Conservation (phyloP, 352 stramenopile genomes). For the Phytophthora citricola region DNA sequence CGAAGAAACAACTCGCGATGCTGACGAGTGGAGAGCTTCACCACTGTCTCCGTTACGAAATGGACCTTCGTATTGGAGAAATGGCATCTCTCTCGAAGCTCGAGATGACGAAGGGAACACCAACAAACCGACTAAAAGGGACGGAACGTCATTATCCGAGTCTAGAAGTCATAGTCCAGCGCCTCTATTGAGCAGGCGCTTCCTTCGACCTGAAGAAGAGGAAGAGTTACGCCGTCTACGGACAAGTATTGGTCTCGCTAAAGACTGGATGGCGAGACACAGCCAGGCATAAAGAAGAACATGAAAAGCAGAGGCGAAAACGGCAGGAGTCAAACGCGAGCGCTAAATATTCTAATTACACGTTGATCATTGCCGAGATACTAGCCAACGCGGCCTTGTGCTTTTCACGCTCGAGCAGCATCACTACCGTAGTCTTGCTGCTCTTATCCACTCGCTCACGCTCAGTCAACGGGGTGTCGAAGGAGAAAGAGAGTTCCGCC, state of each 20-base stretch:
- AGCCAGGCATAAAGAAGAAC: conserved; percentile 6
- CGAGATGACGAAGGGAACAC: background rate
- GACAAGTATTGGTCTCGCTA: conserved; percentile 70
- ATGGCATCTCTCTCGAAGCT: conserved; percentile 58
- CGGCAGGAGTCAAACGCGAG: conserved; percentile 19
- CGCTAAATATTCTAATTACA: conserved; percentile 75
- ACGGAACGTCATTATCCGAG: background rate
- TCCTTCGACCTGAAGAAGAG: conserved; percentile 66
- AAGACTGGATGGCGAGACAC: conserved; percentile 63
- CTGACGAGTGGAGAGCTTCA: conserved; percentile 36
- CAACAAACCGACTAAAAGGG: background rate
- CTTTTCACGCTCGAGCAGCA: conserved; percentile 79
- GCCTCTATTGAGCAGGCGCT: conserved; percentile 42
- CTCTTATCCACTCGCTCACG: conserved; percentile 64
- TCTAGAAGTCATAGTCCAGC: conserved; percentile 1
- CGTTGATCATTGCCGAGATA: conserved; percentile 86
- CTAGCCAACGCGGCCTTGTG: conserved; percentile 83
- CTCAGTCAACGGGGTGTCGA: conserved; percentile 75
- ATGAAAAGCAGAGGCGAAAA: background rate
- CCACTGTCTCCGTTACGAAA: conserved; percentile 59
- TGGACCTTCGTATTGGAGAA: conserved; percentile 57
- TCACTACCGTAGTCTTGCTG: conserved; percentile 76
- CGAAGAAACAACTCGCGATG: background rate
- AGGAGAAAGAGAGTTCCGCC: conserved; percentile 70
- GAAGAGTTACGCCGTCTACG: conserved; percentile 52